Evolutionary conservation across 768 basidiomycete genomes (phyloP).

Genomic region (Pisolithus tinctorius): DNA sequence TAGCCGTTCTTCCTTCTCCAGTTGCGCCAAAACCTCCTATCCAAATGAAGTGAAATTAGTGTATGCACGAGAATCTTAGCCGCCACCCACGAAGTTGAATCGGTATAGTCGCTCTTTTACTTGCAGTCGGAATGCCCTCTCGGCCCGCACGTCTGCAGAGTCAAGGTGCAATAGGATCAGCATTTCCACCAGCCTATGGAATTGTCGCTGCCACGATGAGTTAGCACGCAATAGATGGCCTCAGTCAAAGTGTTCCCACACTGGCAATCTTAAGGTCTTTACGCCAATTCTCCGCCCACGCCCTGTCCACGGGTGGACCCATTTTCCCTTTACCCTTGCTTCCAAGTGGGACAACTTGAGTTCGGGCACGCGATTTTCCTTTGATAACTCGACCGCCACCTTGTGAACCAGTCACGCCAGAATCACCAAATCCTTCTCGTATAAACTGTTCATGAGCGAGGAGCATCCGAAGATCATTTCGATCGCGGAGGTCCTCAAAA

Average conservation of each 20-base stretch:
- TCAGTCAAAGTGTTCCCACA: slow-evolving; percentile 36
- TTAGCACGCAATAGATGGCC: slow-evolving; percentile 1
- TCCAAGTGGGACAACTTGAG: slow-evolving; percentile 13
- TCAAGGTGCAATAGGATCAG: slow-evolving; percentile 70
- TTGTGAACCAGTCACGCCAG: slow-evolving; percentile 30
- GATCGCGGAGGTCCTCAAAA: slow-evolving; percentile 93
- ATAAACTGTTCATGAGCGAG: slow-evolving; percentile 59
- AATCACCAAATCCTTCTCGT: slow-evolving; percentile 57
- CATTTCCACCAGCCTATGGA: slow-evolving; percentile 89
- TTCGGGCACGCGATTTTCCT: slow-evolving; percentile 33
- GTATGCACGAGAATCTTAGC: not conserved
- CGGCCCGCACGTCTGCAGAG: slow-evolving; percentile 43
- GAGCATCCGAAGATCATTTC: slow-evolving; percentile 81
- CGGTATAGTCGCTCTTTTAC: slow-evolving; percentile 93
- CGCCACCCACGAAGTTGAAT: slow-evolving; percentile 80
- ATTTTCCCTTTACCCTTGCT: slow-evolving; percentile 46
- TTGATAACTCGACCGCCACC: slow-evolving; percentile 40
- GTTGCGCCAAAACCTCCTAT: slow-evolving; percentile 81
- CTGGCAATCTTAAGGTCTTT: slow-evolving; percentile 83
- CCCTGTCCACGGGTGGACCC: slow-evolving; percentile 70
- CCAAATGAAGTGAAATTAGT: not conserved
- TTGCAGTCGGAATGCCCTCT: slow-evolving; percentile 73
- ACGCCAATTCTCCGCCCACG: slow-evolving; percentile 77
- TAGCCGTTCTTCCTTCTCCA: slow-evolving; percentile 81
- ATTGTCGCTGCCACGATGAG: slow-evolving; percentile 66